Conservation (phyloP, 2,329 filamentous ascomycete species). For the Lecanicillium sp. region DNA sequence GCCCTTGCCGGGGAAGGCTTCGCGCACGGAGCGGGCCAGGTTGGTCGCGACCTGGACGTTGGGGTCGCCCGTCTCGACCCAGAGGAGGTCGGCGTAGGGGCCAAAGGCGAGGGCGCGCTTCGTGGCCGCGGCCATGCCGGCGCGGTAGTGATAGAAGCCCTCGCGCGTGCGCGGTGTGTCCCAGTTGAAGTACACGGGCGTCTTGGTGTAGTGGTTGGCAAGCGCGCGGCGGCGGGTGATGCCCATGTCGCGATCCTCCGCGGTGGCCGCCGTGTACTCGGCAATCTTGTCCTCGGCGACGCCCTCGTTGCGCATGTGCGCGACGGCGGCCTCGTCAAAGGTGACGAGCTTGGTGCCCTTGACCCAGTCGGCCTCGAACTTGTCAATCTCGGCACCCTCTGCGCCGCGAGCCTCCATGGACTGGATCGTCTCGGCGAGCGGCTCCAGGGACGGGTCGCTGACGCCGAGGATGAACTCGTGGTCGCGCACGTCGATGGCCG, state of each 20-base stretch:
- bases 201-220: constrained; percentile 58
- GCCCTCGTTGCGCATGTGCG: constrained; percentile 62
- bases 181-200: constrained; percentile 22
- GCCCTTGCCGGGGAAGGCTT: constrained; percentile 66
- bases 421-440: constrained; percentile 82
- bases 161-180: constrained; percentile 79
- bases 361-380: constrained; percentile 81
- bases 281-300: constrained; percentile 57
- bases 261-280: constrained; percentile 56
- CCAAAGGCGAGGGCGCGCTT: constrained; percentile 90
- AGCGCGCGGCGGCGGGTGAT: constrained; percentile 69
- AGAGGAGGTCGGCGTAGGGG: constrained; percentile 88
- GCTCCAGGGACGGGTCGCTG: constrained; percentile 63
- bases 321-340: constrained; percentile 83
- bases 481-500: constrained; percentile 85
- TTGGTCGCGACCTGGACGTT: constrained; percentile 67
- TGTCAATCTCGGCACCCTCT: constrained; percentile 71
- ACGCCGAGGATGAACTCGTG: constrained; percentile 95
- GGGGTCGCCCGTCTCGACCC: constrained; percentile 93
- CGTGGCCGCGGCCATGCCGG: constrained; percentile 77
- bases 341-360: constrained; percentile 77
- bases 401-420: constrained; percentile 80
- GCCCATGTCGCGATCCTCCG: constrained; percentile 63
- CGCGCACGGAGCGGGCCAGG: constrained; percentile 71
- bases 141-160: constrained; percentile 85